Conservation (phyloP, 139 green algal species). For the Chlorella sp. region DNA sequence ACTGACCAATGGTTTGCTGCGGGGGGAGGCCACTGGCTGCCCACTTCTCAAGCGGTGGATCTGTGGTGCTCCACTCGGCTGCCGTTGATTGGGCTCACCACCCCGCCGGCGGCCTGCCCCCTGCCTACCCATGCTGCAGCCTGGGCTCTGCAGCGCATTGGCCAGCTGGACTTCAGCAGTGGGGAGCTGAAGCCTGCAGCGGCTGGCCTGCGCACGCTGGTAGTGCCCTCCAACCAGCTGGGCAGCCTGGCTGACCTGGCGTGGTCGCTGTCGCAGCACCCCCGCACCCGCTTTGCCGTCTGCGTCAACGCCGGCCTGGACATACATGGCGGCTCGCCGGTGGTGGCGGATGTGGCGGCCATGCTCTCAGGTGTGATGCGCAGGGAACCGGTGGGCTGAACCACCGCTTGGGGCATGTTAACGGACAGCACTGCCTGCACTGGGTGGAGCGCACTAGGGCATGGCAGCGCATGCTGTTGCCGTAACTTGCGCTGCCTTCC, state of each 20-base stretch:
- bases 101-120: not conserved
- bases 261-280: slow-evolving; percentile 38
- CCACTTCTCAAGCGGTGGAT: too few relatives aligned
- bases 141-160: slow-evolving; percentile 2
- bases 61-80: too few relatives aligned
- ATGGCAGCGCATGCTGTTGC: not conserved
- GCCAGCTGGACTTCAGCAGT: not conserved
- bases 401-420: too few relatives aligned
- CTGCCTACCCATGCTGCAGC: not conserved
- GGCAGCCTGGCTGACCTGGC: slow-evolving; percentile 24
- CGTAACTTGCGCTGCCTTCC: not conserved
- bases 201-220: slow-evolving; percentile 1
- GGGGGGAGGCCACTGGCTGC: too few relatives aligned
- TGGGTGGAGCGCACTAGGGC: too few relatives aligned
- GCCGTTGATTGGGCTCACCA: too few relatives aligned
- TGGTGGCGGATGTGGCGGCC: not conserved
- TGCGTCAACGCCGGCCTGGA: not conserved
- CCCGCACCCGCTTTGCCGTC: slow-evolving; percentile 16
- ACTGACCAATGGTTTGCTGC: too few relatives aligned
- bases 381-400: too few relatives aligned
- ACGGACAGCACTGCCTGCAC: too few relatives aligned
- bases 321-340: not conserved
- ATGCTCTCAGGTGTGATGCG: slow-evolving; percentile 37
- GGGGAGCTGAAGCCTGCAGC: not conserved
- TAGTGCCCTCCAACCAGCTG: slow-evolving; percentile 28